Evolutionary conservation across 805 yeast species (phyloP).

Genomic region (Ogataea saltuana): DNA sequence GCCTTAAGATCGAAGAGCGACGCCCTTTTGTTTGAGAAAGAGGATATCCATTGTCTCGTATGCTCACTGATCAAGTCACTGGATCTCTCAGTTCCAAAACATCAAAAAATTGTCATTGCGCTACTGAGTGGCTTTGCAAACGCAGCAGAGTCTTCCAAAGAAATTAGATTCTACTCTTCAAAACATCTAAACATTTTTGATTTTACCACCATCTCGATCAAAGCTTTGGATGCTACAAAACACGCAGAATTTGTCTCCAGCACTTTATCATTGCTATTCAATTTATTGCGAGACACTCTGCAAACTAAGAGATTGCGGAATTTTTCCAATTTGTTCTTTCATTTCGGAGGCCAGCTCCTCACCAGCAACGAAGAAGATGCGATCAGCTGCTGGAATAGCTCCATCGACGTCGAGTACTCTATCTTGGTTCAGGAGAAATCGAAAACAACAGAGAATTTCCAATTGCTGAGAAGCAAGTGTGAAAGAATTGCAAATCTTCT

Average conservation of each 20-base stretch:
- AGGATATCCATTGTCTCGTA: not conserved
- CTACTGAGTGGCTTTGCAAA: slow-evolving; percentile 11
- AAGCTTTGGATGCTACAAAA: slow-evolving; percentile 12
- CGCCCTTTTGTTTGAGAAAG: not conserved
- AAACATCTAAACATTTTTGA: slow-evolving; percentile 22
- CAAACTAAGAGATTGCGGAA: slow-evolving; percentile 44
- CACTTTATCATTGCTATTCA: slow-evolving; percentile 19
- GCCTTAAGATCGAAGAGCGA: not conserved
- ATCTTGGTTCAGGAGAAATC: slow-evolving; percentile 15
- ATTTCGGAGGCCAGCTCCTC: slow-evolving; percentile 36
- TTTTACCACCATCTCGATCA: slow-evolving; percentile 21
- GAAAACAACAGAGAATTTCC: slow-evolving; percentile 11
- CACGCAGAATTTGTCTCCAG: slow-evolving; percentile 9
- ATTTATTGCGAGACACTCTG: slow-evolving; percentile 23
- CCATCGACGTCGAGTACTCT: slow-evolving; percentile 37
- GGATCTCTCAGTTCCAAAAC: not conserved
- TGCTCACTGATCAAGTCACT: not conserved
- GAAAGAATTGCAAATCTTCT: slow-evolving; percentile 37
- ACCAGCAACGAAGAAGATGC: slow-evolving; percentile 15
- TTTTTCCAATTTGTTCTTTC: slow-evolving; percentile 47
- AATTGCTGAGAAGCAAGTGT: slow-evolving; percentile 32
- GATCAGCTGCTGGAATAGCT: slow-evolving; percentile 25
- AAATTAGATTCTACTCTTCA: too few relatives aligned
- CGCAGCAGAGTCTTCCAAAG: not conserved
- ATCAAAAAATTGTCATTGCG: slow-evolving; percentile 13